A percentile compares a stretch with the other conserved stretches of the same genome.
Evolutionary conservation across 768 basidiomycete species (phyloP).

Genomic region (Steccherinum ochraceum): DNA sequence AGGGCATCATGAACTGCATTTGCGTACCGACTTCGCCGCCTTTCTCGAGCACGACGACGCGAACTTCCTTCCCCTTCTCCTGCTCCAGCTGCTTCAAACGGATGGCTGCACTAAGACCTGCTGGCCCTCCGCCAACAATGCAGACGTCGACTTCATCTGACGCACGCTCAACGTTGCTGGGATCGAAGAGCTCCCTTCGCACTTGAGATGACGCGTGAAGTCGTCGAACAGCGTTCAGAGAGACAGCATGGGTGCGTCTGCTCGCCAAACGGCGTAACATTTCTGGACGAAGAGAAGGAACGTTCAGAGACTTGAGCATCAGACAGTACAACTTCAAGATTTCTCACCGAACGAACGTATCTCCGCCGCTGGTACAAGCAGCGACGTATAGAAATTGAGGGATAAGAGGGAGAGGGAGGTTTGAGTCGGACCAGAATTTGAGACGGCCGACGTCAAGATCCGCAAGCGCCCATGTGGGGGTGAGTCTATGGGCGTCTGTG

Average conservation of each 20-base stretch:
- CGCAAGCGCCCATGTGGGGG: not conserved
- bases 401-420: not conserved
- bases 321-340: not conserved
- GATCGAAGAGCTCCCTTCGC: conserved; percentile 41
- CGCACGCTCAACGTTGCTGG: conserved; percentile 66
- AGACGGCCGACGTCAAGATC: not conserved
- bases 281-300: not conserved
- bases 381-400: no score
- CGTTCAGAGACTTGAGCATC: not conserved
- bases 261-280: not conserved
- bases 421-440: not conserved
- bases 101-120: conserved; percentile 94
- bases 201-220: conserved; percentile 22
- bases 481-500: not conserved
- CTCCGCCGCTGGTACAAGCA: not conserved
- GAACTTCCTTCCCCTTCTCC: conserved; percentile 70
- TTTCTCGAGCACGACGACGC: conserved; percentile 95
- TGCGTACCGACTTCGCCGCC: conserved; percentile 89
- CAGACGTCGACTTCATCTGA: conserved; percentile 94
- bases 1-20: conserved; percentile 29
- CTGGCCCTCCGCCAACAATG: conserved; percentile 94
- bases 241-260: not conserved
- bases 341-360: not conserved
- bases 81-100: conserved; percentile 88
- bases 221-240: conserved; percentile 2